A percentile compares a stretch with the other conserved stretches of the same genome.
Conservation (phyloP, 306 rosid genomes). For the Quercus aquifolioides region DNA sequence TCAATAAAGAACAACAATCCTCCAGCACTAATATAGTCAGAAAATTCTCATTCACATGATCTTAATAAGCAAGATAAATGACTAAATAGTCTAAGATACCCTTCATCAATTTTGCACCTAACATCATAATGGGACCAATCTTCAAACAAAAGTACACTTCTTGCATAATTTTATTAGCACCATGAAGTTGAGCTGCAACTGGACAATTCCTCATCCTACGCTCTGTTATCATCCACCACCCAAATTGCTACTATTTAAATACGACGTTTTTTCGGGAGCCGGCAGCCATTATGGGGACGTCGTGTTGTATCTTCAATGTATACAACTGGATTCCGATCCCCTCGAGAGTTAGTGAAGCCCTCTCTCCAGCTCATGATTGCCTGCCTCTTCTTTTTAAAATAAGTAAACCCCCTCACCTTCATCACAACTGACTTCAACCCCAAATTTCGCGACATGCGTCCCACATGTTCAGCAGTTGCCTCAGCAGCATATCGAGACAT, state of each 20-base stretch:
- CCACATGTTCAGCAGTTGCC: slow-evolving; percentile 73
- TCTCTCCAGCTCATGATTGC: slow-evolving; percentile 76
- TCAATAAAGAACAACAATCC: background rate
- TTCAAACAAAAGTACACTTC: background rate
- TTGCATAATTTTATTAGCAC: background rate
- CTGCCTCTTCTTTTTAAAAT: slow-evolving; percentile 67
- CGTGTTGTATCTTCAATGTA: slow-evolving; percentile 70
- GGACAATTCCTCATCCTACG: background rate
- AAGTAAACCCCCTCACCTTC: slow-evolving; percentile 73
- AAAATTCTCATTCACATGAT: background rate
- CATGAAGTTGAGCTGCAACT: background rate
- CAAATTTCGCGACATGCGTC: slow-evolving; percentile 53
- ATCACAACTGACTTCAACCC: slow-evolving; percentile 75
- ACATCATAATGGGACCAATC: background rate
- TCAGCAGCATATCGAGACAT: slow-evolving; percentile 65
- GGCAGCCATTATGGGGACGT: slow-evolving; percentile 66
- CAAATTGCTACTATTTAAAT: slow-evolving; percentile 17
- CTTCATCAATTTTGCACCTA: background rate
- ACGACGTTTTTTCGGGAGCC: slow-evolving; percentile 56
- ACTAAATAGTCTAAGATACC: background rate
- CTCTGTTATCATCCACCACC: background rate
- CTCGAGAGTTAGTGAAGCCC: slow-evolving; percentile 53
- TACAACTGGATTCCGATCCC: slow-evolving; percentile 49
- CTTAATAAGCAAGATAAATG: background rate
- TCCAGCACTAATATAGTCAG: background rate